phyloP scores from a whole-genome alignment of 495 filamentous ascomycete species.

The Penicillium silybi region DNA sequence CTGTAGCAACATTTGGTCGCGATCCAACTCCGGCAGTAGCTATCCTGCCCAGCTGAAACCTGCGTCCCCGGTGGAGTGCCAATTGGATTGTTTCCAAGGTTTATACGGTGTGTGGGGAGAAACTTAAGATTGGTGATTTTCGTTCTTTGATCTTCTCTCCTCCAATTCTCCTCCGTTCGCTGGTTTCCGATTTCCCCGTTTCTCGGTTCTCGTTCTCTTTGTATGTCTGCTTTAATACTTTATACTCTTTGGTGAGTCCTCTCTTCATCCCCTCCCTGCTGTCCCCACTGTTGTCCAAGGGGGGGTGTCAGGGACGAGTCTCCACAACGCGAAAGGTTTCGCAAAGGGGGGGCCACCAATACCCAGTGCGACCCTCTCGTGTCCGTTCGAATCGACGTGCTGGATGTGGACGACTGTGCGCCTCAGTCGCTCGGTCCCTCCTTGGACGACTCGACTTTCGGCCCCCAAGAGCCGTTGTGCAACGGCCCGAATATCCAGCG shows the following conservation, averaged over 20 bases:
- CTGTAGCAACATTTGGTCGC: neutral
- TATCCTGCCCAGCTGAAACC: constrained; percentile 11
- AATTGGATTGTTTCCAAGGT: neutral
- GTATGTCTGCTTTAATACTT: neutral
- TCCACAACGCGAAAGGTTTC: constrained; percentile 24
- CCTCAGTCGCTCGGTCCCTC: neutral
- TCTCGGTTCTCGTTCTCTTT: too few relatives aligned
- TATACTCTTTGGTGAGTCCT: constrained; percentile 9
- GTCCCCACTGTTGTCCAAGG: constrained; percentile 20
- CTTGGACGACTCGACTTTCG: constrained; percentile 1
- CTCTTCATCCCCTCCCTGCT: neutral
- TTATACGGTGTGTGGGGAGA: constrained; percentile 8
- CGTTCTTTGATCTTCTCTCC: constrained; percentile 3
- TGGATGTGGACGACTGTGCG: neutral
- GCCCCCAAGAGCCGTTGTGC: constrained; percentile 4
- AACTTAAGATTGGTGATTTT: constrained; percentile 13
- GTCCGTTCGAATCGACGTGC: constrained; percentile 9
- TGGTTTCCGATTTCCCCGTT: neutral
- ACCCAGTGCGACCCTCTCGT: constrained; percentile 14
- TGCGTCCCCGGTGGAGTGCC: constrained; percentile 1
- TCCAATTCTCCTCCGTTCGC: constrained; percentile 1
- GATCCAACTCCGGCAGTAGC: neutral
- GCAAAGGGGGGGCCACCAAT: constrained; percentile 25
- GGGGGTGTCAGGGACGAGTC: constrained; percentile 8
- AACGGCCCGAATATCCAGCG: neutral